These are phyloP conservation scores for Cenchrus purpureus DNA, from an alignment of 176 grass and related monocot genomes.

Conservation along the genomic window DNA sequence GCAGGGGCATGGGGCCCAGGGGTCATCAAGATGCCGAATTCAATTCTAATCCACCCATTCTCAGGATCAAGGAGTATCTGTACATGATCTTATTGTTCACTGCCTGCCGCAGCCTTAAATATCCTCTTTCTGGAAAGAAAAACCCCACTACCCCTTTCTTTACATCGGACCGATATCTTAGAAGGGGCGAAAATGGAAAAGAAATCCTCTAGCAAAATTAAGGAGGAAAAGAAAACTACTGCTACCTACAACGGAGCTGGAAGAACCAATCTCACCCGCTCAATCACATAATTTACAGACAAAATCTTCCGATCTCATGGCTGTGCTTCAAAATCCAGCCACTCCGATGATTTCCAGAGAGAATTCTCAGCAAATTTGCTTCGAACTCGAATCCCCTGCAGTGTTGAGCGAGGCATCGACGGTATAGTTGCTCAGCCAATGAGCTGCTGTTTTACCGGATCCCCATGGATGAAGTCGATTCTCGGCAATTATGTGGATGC, in stretches of 20 bases:
- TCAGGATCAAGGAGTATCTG: constrained; percentile 69
- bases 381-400: background rate
- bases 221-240: background rate
- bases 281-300: constrained; percentile 73
- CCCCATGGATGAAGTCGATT: background rate
- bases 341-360: constrained; percentile 5
- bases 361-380: constrained; percentile 20
- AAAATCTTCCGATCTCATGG: constrained; percentile 33
- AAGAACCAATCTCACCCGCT: constrained; percentile 54
- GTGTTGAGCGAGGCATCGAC: background rate
- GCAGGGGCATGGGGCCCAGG: constrained; percentile 36
- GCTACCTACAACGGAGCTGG: constrained; percentile 33
- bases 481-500: background rate
- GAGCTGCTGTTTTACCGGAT: constrained; percentile 22
- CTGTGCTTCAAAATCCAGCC: constrained; percentile 69
- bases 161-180: constrained; percentile 49
- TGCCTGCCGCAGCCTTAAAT: constrained; percentile 62
- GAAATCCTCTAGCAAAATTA: constrained; percentile 47
- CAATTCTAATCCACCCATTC: constrained; percentile 73
- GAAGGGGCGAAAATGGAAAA: constrained; percentile 35
- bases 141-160: constrained; percentile 45
- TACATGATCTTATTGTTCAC: constrained; percentile 79
- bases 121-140: constrained; percentile 72
- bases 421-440: background rate
- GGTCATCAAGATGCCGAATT: constrained; percentile 46